These are phyloP conservation scores for Nitzschia palea DNA, from an alignment of 108 stramenopile species.

Conservation along the genomic window DNA sequence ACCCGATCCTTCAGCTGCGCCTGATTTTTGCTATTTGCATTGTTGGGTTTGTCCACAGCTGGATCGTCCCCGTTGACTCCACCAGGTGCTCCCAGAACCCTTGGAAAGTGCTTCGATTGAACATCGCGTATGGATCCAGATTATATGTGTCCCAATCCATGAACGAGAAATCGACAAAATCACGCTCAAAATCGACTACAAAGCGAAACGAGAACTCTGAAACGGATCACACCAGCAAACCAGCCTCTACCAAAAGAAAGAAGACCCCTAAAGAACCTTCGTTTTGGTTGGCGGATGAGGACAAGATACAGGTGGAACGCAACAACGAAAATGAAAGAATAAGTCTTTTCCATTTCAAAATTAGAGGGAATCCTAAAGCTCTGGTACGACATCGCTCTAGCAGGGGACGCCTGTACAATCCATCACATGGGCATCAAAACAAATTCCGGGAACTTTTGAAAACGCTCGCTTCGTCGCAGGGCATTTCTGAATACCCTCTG, in stretches of 20 bases:
- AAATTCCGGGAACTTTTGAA: slow-evolving; percentile 54
- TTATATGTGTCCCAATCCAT: no score
- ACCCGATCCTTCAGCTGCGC: no score
- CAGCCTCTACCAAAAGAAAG: slow-evolving; percentile 1
- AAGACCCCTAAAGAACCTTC: slow-evolving; percentile 2
- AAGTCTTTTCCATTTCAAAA: slow-evolving; percentile 38
- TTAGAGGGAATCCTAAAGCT: slow-evolving; percentile 80
- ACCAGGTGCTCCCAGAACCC: no score
- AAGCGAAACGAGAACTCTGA: no score
- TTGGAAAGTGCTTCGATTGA: no score
- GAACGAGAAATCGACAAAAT: no score
- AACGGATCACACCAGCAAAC: no score
- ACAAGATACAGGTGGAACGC: neutral
- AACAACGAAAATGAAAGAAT: neutral
- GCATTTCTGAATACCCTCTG: slow-evolving; percentile 5
- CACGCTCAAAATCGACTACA: no score
- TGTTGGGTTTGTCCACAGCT: no score
- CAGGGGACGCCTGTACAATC: slow-evolving; percentile 80
- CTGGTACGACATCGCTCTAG: slow-evolving; percentile 73
- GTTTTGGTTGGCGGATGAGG: slow-evolving; percentile 27
- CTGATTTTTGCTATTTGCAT: no score
- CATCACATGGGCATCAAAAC: slow-evolving; percentile 59
- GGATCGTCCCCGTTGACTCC: no score
- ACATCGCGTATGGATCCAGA: no score
- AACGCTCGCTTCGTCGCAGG: slow-evolving; percentile 12